A percentile compares a stretch with the other conserved stretches of the same genome.
Conservation (phyloP, 768 basidiomycete genomes). For the Gymnopilus dilepis region DNA sequence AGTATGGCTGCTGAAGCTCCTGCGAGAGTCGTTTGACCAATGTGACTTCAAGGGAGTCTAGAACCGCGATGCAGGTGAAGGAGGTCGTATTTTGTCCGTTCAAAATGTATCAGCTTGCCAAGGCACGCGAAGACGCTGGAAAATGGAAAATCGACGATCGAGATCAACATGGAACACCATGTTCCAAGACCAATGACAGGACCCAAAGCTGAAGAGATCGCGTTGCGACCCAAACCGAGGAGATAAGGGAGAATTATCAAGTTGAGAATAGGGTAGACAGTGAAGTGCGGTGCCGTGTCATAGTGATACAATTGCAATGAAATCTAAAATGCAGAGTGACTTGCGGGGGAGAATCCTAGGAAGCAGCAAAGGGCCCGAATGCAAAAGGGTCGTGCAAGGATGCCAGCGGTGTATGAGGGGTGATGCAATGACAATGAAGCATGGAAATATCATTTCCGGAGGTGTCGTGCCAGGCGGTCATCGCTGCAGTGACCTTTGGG, state of each 20-base stretch:
- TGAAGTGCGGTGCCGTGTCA: conserved; percentile 6
- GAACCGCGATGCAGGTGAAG: neutral
- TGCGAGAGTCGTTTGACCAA: neutral
- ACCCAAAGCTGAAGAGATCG: neutral
- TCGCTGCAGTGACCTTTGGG: neutral
- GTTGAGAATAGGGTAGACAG: neutral
- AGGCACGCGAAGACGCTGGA: neutral
- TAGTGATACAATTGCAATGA: conserved; percentile 17
- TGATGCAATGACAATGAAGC: neutral
- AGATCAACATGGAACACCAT: neutral
- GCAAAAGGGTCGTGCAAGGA: too few relatives aligned
- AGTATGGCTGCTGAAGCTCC: neutral
- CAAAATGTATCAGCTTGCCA: neutral
- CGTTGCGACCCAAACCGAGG: neutral
- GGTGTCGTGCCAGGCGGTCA: neutral
- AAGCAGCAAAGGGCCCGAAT: neutral
- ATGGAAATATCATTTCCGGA: neutral
- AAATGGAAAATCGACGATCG: neutral
- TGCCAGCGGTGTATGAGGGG: neutral
- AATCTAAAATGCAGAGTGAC: neutral
- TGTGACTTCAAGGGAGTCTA: neutral
- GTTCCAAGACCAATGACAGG: neutral
- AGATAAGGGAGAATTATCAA: neutral
- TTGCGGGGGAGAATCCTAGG: neutral
- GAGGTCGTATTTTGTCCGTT: neutral